Conservation (phyloP, 75 land plant genomes). For the Chamaecyparis obtusa region DNA sequence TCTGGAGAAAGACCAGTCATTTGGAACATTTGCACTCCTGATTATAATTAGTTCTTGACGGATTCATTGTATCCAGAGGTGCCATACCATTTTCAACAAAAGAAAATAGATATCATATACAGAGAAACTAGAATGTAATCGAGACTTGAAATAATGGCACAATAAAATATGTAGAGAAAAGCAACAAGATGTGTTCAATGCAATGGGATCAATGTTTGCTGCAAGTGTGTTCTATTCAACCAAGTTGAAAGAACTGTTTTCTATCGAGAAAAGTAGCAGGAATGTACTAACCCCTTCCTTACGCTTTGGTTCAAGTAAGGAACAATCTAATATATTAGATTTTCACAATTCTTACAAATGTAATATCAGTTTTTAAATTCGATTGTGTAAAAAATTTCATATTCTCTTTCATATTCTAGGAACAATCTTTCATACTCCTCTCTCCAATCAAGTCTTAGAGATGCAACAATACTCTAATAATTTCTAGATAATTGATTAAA, state of each 20-base stretch:
- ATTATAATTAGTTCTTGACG: conserved; percentile 37
- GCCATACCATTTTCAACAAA: conserved; percentile 5
- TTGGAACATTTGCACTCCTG: conserved; percentile 34
- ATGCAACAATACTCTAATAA: no score
- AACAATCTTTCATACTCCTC: no score
- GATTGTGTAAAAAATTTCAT: no score
- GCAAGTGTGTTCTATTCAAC: conserved; percentile 55
- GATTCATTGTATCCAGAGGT: conserved; percentile 42
- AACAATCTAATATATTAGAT: no score
- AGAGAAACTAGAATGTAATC: background rate
- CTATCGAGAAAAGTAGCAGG: conserved; percentile 71
- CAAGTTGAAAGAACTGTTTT: conserved; percentile 75
- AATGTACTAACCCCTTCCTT: conserved; percentile 67
- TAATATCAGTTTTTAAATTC: no score
- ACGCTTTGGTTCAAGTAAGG: conserved; percentile 62
- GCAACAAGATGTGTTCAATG: conserved; percentile 28
- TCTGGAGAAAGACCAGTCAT: no score
- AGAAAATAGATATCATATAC: background rate
- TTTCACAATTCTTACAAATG: no score
- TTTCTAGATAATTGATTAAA: no score
- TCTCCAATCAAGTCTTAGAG: no score
- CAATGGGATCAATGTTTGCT: conserved; percentile 61
- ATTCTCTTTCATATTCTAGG: background rate
- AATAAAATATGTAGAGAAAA: background rate
- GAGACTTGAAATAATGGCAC: background rate